These are phyloP conservation scores for Moniliella sp. DNA, from an alignment of 1,284 basidiomycete species.

Conservation along the genomic window DNA sequence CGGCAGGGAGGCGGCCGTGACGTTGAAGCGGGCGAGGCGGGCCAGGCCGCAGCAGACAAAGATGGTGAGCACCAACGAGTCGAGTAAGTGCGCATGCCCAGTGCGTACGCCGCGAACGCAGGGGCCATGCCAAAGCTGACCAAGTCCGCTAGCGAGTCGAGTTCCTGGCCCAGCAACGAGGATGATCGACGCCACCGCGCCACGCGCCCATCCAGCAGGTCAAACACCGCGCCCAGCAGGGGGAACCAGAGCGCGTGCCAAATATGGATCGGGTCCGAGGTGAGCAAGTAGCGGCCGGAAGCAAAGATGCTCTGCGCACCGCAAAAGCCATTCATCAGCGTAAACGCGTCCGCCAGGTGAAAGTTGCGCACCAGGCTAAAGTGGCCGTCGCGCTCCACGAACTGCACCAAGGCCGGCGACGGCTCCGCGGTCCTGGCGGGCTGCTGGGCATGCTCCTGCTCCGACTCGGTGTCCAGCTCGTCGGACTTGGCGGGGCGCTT, in stretches of 20 bases:
- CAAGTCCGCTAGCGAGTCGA: slow-evolving; percentile 86
- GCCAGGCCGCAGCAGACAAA: slow-evolving; percentile 93
- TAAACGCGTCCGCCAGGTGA: slow-evolving; percentile 90
- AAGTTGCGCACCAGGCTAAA: slow-evolving; percentile 47
- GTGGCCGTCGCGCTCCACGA: slow-evolving; percentile 30
- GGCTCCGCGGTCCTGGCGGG: too few relatives aligned
- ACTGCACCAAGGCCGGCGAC: too few relatives aligned
- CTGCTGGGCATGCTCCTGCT: too few relatives aligned
- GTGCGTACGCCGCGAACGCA: slow-evolving; percentile 66
- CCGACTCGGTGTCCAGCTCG: too few relatives aligned
- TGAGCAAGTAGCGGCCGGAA: slow-evolving; percentile 64
- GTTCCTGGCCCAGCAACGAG: slow-evolving; percentile 90
- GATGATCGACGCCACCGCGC: slow-evolving; percentile 85
- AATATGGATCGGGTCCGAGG: slow-evolving; percentile 45
- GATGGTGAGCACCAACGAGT: slow-evolving; percentile 60
- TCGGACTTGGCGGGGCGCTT: too few relatives aligned
- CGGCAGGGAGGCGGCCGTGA: slow-evolving; percentile 79
- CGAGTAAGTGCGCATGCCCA: slow-evolving; percentile 71
- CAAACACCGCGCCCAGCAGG: slow-evolving; percentile 81
- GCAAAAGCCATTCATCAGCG: slow-evolving; percentile 98
- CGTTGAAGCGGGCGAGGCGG: slow-evolving; percentile 88
- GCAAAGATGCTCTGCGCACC: slow-evolving; percentile 86
- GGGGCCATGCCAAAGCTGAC: slow-evolving; percentile 87
- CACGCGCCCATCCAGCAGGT: slow-evolving; percentile 91
- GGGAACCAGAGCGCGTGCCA: slow-evolving; percentile 62